phyloP scores from a whole-genome alignment of 805 yeast species.

The Yamadazyma paraphyllophila region DNA sequence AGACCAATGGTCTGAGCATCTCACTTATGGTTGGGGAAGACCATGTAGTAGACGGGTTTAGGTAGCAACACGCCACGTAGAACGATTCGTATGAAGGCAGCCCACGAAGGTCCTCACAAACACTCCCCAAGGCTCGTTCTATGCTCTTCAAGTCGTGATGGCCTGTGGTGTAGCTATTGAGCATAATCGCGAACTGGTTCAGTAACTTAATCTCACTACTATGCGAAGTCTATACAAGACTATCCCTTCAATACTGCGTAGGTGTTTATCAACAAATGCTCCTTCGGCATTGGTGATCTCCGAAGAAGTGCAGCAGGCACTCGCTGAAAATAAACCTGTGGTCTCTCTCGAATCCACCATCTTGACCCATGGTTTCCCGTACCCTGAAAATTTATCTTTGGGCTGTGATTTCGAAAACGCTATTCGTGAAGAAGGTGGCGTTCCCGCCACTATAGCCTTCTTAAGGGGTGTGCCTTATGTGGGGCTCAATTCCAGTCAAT shows the following conservation, averaged over 20 bases:
- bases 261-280: not conserved
- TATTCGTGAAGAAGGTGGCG: conserved; percentile 60
- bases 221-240: not conserved
- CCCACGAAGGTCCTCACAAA: not conserved
- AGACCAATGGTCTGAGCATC: not conserved
- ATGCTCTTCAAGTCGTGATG: not conserved
- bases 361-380: conserved; percentile 86
- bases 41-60: conserved; percentile 5
- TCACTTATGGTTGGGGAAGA: conserved; percentile 2
- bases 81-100: not conserved
- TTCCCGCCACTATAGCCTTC: conserved; percentile 86
- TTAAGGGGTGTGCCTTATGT: conserved; percentile 68
- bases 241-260: not conserved
- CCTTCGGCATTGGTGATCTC: conserved; percentile 23
- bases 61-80: not conserved
- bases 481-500: conserved; percentile 53
- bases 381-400: conserved; percentile 71
- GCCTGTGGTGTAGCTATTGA: too few relatives aligned
- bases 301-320: conserved; percentile 63
- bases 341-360: conserved; percentile 87
- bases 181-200: not conserved
- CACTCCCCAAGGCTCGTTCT: not conserved
- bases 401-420: conserved; percentile 64
- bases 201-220: too few relatives aligned
- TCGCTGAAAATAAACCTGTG: conserved; percentile 57